phyloP scores from a whole-genome alignment of 805 yeast genomes.

The Alloascoidea hylecoeti region DNA sequence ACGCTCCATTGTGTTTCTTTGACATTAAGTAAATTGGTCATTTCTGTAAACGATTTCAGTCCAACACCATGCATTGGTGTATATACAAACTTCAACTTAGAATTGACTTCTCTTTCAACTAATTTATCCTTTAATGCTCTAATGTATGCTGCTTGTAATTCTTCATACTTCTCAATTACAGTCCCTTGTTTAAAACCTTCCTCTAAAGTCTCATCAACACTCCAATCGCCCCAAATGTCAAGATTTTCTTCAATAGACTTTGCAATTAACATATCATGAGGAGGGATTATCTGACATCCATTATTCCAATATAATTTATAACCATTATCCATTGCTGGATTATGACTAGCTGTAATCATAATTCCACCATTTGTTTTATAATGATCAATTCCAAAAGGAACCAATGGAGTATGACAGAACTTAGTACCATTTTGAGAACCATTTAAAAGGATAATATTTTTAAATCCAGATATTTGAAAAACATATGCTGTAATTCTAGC shows the following conservation, averaged over 20 bases:
- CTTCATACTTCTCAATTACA: slow-evolving; percentile 26
- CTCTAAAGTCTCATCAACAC: background rate
- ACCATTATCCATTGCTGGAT: slow-evolving; percentile 80
- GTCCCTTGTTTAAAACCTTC: slow-evolving; percentile 3
- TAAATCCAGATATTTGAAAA: slow-evolving; percentile 37
- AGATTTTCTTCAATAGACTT: slow-evolving; percentile 42
- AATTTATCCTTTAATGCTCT: slow-evolving; percentile 18
- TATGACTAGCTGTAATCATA: slow-evolving; percentile 87
- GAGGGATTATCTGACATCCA: slow-evolving; percentile 94
- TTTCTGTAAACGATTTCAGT: slow-evolving; percentile 33
- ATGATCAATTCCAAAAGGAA: slow-evolving; percentile 71
- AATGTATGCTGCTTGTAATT: slow-evolving; percentile 28
- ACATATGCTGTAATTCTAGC: slow-evolving; percentile 71
- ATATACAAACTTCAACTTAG: slow-evolving; percentile 46
- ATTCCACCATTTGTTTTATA: slow-evolving; percentile 64
- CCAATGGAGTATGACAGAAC: slow-evolving; percentile 73
- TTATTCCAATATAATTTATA: slow-evolving; percentile 88
- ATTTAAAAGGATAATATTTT: background rate
- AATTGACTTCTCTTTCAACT: slow-evolving; percentile 12
- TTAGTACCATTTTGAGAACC: slow-evolving; percentile 2
- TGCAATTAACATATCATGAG: slow-evolving; percentile 72
- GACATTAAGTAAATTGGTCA: slow-evolving; percentile 23
- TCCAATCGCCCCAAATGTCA: slow-evolving; percentile 29
- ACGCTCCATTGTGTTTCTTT: slow-evolving; percentile 17
- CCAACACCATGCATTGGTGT: slow-evolving; percentile 98